Evolutionary conservation across 2,329 filamentous ascomycete species (phyloP), one percentile per base, ranked within the genome.

Genomic region (Pyrenophora graminea): DNA sequence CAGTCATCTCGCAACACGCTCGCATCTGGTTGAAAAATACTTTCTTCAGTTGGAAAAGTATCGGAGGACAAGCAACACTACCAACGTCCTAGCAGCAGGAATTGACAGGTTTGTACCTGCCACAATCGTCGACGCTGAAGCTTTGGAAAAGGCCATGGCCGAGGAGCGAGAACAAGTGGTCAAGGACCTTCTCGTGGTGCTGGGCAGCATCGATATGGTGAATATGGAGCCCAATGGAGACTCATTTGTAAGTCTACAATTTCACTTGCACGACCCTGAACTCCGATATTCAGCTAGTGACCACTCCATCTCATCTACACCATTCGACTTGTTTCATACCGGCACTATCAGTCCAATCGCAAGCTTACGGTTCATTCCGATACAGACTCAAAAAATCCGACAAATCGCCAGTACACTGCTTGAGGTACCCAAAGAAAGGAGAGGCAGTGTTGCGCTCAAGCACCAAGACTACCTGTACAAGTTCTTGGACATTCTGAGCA

Each of bases 21-120:
- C 89, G 0, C 92, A 91, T 69, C 85, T 93, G 49, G 90, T 95
- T 0, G 90, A 96, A 70, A 87, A 91, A 58, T 96, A 93, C 74
- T 90, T 90, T 71, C 86, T 85, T 61, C 79, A 94, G 1, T 84
- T 86, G 32, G 88, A 91, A 45, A 83, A 85, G 1, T 83, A 87
- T 62, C 60, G 59, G 17, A 62, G 60, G n/a, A 54, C 56, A 17
- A 74, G 82, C 39, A 64, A 60, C 45, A 64, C 63, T 2, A 58
- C 64, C 3, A 58, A 55, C 15, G 52, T 49, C 1, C 58, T 70
- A 3, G 52, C 63, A 3, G 49, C 59, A 5, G 70, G 70, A n/a
- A 39, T 73, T 5, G 68, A 72, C 41, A 64, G 59, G 18, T 53
- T 69, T n/a, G 27, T 71, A 30, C 45, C 63, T 4, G 55, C 46